Conservation (phyloP, 306 rosid genomes). For the Malus sylvestris region DNA sequence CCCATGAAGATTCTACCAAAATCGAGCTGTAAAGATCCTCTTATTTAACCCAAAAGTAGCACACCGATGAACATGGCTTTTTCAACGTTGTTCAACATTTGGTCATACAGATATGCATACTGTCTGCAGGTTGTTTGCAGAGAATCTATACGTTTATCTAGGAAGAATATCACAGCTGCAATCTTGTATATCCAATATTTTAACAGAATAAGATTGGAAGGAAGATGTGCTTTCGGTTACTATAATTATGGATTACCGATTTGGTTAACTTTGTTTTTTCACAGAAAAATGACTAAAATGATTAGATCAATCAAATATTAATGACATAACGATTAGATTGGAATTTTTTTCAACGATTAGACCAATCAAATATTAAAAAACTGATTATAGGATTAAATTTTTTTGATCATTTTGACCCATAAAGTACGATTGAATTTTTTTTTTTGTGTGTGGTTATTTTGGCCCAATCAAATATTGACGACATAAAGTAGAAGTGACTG, state of each 20-base stretch:
- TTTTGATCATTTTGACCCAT: too few relatives aligned
- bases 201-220: neutral
- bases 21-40: slow-evolving; percentile 17
- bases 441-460: too few relatives aligned
- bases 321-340: too few relatives aligned
- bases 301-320: neutral
- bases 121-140: slow-evolving; percentile 9
- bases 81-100: neutral
- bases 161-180: neutral
- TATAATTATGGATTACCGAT: neutral
- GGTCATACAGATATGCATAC: neutral
- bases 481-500: too few relatives aligned
- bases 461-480: too few relatives aligned
- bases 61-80: neutral
- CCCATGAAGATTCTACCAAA: slow-evolving; percentile 10
- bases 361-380: too few relatives aligned
- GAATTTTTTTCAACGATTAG: too few relatives aligned
- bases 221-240: neutral
- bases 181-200: neutral
- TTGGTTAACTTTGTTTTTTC: neutral
- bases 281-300: neutral
- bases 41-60: neutral
- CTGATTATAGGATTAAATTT: neutral
- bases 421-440: too few relatives aligned
- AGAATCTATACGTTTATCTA: neutral